Evolutionary conservation across 2,329 filamentous ascomycete genomes (phyloP).

Genomic region (Alternaria metachromatica): DNA sequence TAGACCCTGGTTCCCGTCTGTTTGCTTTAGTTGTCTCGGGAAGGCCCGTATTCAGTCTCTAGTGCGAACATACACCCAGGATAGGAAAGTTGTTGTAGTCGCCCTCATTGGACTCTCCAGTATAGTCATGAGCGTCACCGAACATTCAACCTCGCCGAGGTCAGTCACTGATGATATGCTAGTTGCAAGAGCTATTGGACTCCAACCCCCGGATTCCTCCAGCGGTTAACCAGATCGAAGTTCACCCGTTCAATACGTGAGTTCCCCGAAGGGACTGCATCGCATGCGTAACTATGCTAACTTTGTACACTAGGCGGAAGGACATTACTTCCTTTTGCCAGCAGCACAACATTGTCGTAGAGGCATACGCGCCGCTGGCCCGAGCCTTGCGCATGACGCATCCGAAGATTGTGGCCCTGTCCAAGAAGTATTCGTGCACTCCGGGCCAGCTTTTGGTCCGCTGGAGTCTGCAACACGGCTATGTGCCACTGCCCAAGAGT

Average conservation of each 20-base stretch:
- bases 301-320: constrained; percentile 69
- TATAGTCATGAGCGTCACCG: neutral
- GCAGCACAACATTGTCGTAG: constrained; percentile 70
- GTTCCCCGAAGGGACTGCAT: neutral
- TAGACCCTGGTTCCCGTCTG: constrained; percentile 12
- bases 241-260: constrained; percentile 72
- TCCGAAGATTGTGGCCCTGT: constrained; percentile 65
- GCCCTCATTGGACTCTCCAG: constrained; percentile 5
- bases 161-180: constrained; percentile 18
- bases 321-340: constrained; percentile 72
- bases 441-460: constrained; percentile 77
- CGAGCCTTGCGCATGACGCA: constrained; percentile 74
- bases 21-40: constrained; percentile 10
- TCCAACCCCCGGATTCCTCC: constrained; percentile 68
- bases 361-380: constrained; percentile 82
- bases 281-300: neutral
- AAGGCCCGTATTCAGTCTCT: constrained; percentile 2
- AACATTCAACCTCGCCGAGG: constrained; percentile 4
- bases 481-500: constrained; percentile 78
- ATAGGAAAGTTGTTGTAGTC: neutral
- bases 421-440: constrained; percentile 72
- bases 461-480: constrained; percentile 79
- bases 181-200: constrained; percentile 73
- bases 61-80: constrained; percentile 7
- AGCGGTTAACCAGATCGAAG: constrained; percentile 78